A percentile compares a stretch with the other conserved stretches of the same genome.
These are phyloP conservation scores for Teunomyces barrocoloradensis DNA, from an alignment of 805 yeast genomes.

Conservation along the genomic window DNA sequence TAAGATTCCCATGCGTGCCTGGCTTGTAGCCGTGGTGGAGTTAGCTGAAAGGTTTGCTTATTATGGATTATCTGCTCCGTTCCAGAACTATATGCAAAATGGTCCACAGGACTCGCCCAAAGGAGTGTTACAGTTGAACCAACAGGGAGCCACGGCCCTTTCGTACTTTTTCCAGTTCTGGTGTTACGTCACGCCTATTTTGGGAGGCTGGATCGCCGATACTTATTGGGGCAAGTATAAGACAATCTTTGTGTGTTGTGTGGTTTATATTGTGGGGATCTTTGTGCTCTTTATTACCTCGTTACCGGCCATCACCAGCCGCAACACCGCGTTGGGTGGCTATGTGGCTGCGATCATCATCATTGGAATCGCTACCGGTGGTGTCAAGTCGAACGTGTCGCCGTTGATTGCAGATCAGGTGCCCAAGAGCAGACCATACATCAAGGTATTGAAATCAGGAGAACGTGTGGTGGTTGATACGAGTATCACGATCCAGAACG, in stretches of 20 bases:
- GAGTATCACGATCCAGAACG: constrained; percentile 64
- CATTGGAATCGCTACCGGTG: constrained; percentile 76
- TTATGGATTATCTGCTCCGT: constrained; percentile 73
- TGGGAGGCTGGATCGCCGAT: constrained; percentile 74
- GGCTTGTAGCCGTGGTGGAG: constrained; percentile 67
- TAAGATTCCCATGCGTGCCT: constrained; percentile 49
- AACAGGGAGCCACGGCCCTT: constrained; percentile 65
- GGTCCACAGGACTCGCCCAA: constrained; percentile 31
- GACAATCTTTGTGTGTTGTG: constrained; percentile 60
- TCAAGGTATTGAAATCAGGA: constrained; percentile 35
- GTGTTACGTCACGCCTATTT: constrained; percentile 76
- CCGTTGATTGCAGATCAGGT: constrained; percentile 63
- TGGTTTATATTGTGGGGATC: constrained; percentile 58
- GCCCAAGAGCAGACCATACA: constrained; percentile 36
- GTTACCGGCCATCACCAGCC: constrained; percentile 53
- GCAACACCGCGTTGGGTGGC: constrained; percentile 59
- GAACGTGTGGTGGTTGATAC: constrained; percentile 52
- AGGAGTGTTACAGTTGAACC: constrained; percentile 60
- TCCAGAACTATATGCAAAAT: constrained; percentile 74
- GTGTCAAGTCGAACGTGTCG: constrained; percentile 73
- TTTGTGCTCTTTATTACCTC: constrained; percentile 67
- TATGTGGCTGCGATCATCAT: constrained; percentile 52
- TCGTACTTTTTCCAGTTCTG: constrained; percentile 75
- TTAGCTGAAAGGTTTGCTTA: constrained; percentile 78
- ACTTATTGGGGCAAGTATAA: constrained; percentile 68